Evolutionary conservation across 192 early-diverging fungal genomes (phyloP).

Genomic region (Umbelopsis sp.): DNA sequence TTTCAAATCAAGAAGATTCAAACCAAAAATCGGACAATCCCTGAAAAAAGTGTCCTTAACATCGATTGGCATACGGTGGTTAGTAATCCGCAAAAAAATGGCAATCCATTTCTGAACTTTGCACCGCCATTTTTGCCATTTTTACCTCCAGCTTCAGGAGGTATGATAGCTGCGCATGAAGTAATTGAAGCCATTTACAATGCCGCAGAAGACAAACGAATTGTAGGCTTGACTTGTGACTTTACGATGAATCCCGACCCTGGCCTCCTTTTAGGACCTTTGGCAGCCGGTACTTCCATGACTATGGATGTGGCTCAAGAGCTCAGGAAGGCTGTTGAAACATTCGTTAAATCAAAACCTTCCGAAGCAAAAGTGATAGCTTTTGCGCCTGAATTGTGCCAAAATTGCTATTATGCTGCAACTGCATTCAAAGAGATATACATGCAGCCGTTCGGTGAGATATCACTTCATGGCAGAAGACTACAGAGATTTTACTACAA

Average conservation of each 20-base stretch:
- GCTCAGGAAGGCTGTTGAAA: not conserved
- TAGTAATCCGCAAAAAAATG: too few relatives aligned
- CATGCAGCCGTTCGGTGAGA: not conserved
- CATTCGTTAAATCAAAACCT: not conserved
- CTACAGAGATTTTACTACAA: not conserved
- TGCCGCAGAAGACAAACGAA: not conserved
- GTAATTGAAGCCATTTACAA: not conserved
- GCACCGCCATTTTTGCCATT: not conserved
- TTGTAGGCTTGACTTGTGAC: not conserved
- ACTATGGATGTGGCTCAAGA: not conserved
- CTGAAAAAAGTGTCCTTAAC: not conserved
- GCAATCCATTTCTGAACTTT: not conserved
- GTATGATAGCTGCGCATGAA: not conserved
- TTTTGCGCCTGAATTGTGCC: not conserved
- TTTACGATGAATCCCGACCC: not conserved
- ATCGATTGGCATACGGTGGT: not conserved
- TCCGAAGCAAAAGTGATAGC: not conserved
- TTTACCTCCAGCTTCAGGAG: not conserved
- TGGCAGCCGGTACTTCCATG: not conserved
- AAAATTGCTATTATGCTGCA: conserved; percentile 1
- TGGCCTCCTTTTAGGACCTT: not conserved
- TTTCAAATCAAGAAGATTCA: not conserved
- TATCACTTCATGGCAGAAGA: not conserved
- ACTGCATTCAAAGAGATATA: not conserved
- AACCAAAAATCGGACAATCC: not conserved